Evolutionary conservation across 1,139 yeast genomes (phyloP), one percentile per base, ranked within the genome.

Genomic region (Zygoascus sp.): DNA sequence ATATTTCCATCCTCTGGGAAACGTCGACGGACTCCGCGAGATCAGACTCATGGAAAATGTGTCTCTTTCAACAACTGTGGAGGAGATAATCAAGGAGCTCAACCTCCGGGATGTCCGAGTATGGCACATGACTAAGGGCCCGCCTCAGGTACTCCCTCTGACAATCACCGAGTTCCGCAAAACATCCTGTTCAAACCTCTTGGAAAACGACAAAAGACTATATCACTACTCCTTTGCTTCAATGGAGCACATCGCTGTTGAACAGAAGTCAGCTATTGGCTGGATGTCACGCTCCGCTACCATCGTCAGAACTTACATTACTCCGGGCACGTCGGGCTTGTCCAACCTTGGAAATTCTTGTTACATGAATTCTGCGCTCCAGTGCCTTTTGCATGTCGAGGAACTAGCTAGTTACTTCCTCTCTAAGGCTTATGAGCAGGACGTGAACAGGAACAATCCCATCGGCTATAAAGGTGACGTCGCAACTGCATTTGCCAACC

Each of bases 331-430:
- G 1, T 67, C 73, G 7, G 98, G 98, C 0, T 69, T 92, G 44
- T 73, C 75, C 40, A 92, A 92, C 61, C 69, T 92, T 54, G 98
- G 98, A 5, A 92, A 92, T 61, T 85, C 96, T 0, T 92, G 98
- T 63, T 92, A 89, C 63, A 92, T 92, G 97, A 92, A 92, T 65
- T 87, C 96, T 13, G 97, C 97, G 0, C 69, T 92, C 47, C 98
- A 92, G 63, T 92, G 97, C 61, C 68, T 92, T 44, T 75, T 81
- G 0, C 98, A 92, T 61, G 76, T 90, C 10, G 96, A 96, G 0
- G 97, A 89, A 62, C 67, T 92, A 36, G 79, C 83, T 15, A 74
- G 80, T 42, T 92, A 88, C 63, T 92, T 92, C 59, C 46, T 66
- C 30, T 54, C 60, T 37, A 55, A 50, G 46, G 71, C 77, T n/a